Percentiles rank a stretch among this genome's conserved stretches.
Evolutionary conservation across 1,139 yeast species (phyloP).

Genomic region (Pichia sp.): DNA sequence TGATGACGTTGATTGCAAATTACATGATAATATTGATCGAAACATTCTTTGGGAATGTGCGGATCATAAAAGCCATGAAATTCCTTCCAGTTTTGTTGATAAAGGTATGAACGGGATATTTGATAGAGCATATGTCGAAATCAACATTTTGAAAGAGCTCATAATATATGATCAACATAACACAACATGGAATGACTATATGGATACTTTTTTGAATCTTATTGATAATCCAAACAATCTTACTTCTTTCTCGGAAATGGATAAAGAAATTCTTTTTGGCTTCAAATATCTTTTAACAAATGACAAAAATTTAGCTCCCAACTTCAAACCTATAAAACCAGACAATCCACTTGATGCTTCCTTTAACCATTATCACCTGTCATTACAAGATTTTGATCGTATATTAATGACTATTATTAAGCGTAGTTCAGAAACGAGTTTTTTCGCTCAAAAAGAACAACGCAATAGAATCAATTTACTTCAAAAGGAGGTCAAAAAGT

Average conservation of each 20-base stretch:
- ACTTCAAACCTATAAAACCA: slow-evolving; percentile 13
- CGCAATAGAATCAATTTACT: slow-evolving; percentile 1
- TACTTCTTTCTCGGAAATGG: slow-evolving; percentile 16
- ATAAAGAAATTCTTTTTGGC: slow-evolving; percentile 18
- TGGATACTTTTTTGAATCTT: slow-evolving; percentile 12
- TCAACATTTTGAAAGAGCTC: slow-evolving; percentile 30
- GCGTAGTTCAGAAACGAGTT: slow-evolving; percentile 2
- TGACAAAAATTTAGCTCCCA: slow-evolving; percentile 1
- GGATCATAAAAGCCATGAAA: slow-evolving; percentile 23
- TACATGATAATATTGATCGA: slow-evolving; percentile 44
- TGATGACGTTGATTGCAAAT: slow-evolving; percentile 15
- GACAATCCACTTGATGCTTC: slow-evolving; percentile 14
- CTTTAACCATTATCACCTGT: slow-evolving; percentile 20
- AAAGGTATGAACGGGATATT: slow-evolving; percentile 5
- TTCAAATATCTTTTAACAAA: slow-evolving; percentile 12
- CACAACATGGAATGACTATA: slow-evolving; percentile 14
- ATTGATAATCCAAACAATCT: neutral
- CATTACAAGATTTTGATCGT: slow-evolving; percentile 20
- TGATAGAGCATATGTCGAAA: slow-evolving; percentile 20
- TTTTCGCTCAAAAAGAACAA: slow-evolving; percentile 7
- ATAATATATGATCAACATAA: slow-evolving; percentile 23
- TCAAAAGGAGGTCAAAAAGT: neutral
- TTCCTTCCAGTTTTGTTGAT: slow-evolving; percentile 1
- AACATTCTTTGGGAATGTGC: slow-evolving; percentile 43
- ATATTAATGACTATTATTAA: slow-evolving; percentile 15